A percentile compares a stretch with the other conserved stretches of the same genome.
Conservation (phyloP, 805 yeast genomes). For the Candida ulmi region DNA sequence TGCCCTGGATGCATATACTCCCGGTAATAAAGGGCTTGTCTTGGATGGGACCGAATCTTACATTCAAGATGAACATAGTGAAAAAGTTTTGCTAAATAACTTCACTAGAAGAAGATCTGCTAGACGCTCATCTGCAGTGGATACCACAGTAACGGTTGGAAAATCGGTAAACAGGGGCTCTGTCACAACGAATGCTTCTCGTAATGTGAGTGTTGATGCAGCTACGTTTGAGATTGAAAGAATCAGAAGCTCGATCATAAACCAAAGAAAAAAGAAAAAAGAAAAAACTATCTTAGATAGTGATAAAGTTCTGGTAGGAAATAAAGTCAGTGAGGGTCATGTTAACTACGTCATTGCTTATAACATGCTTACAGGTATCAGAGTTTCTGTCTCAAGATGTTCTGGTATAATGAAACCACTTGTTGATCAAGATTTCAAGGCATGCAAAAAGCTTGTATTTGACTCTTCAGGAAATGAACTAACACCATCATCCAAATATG, state of each 20-base stretch:
- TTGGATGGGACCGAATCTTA: constrained; percentile 26
- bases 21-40: background rate
- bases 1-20: constrained; percentile 5
- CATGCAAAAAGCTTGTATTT: constrained; percentile 77
- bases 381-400: constrained; percentile 90
- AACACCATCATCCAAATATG: constrained; percentile 92
- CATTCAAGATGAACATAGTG: constrained; percentile 28
- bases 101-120: constrained; percentile 15
- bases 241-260: constrained; percentile 43
- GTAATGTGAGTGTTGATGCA: constrained; percentile 26
- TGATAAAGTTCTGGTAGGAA: constrained; percentile 64
- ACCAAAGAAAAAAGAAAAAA: constrained; percentile 35
- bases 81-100: constrained; percentile 29
- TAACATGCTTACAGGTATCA: constrained; percentile 94
- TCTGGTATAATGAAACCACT: constrained; percentile 79
- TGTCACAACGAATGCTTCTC: constrained; percentile 18
- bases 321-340: constrained; percentile 87
- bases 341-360: constrained; percentile 91
- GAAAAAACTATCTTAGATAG: constrained; percentile 29
- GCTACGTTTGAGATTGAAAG: constrained; percentile 41
- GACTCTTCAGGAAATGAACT: constrained; percentile 81
- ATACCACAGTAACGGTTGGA: background rate
- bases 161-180: constrained; percentile 9
- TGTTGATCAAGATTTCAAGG: constrained; percentile 61
- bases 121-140: background rate